Conservation (phyloP, 345 rosid species). For the Sonneratia caseolaris region DNA sequence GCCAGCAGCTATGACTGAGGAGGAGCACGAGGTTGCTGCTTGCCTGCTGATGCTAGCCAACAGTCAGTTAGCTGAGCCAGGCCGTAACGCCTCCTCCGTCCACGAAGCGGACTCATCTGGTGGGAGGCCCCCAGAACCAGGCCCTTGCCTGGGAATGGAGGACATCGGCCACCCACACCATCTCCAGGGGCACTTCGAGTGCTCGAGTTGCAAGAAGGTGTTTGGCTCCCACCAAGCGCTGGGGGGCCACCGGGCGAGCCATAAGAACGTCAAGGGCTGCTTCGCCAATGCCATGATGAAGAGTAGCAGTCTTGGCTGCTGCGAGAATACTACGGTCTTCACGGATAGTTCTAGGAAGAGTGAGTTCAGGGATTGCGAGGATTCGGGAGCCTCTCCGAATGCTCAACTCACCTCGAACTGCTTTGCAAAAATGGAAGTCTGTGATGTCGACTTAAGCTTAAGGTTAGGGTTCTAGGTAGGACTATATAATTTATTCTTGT, state of each 20-base stretch:
- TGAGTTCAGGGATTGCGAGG: neutral
- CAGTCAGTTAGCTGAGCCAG: neutral
- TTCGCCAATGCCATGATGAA: conserved; percentile 19
- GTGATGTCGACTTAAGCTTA: conserved; percentile 1
- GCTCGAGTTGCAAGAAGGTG: conserved; percentile 78
- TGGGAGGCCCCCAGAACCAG: neutral
- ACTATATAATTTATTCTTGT: neutral
- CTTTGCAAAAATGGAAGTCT: neutral
- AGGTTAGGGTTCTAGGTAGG: neutral
- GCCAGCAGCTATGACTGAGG: conserved; percentile 25
- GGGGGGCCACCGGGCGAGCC: conserved; percentile 86
- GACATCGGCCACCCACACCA: neutral
- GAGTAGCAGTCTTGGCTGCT: neutral
- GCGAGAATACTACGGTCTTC: neutral
- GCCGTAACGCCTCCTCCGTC: neutral
- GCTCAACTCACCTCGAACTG: neutral
- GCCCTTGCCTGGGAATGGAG: neutral
- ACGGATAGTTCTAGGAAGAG: neutral
- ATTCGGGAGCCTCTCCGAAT: neutral
- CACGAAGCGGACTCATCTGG: neutral
- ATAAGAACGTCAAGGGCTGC: conserved; percentile 77
- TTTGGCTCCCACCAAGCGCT: conserved; percentile 80
- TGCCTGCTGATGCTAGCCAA: conserved; percentile 48
- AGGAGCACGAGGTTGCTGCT: conserved; percentile 66
- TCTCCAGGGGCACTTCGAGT: conserved; percentile 35